Conservation (phyloP, 1,284 basidiomycete genomes). For the Cryptococcus floricola region DNA sequence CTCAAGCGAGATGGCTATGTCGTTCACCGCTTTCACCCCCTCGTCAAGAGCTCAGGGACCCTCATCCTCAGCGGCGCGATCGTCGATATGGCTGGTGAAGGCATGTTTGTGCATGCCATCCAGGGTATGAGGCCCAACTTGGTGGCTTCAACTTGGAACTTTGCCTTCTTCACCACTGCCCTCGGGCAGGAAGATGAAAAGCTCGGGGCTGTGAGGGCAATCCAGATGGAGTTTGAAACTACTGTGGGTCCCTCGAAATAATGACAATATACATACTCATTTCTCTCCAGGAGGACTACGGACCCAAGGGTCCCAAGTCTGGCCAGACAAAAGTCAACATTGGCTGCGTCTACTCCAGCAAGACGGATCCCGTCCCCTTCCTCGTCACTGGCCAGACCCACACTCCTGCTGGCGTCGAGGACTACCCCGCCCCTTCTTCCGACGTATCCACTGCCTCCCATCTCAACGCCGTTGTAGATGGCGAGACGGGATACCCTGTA, state of each 20-base stretch:
- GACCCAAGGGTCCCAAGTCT: constrained; percentile 67
- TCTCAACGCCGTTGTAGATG: constrained; percentile 57
- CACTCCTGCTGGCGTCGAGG: constrained; percentile 60
- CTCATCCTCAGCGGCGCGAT: constrained; percentile 70
- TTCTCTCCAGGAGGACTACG: constrained; percentile 57
- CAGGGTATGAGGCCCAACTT: constrained; percentile 98
- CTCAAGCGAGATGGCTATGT: constrained; percentile 76
- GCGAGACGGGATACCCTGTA: constrained; percentile 75
- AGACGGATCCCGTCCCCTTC: constrained; percentile 16
- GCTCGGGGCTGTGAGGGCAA: constrained; percentile 69
- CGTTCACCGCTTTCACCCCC: constrained; percentile 89
- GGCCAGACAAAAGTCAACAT: constrained; percentile 79
- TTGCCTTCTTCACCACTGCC: constrained; percentile 70
- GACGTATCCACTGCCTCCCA: constrained; percentile 71
- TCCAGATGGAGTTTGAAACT: constrained; percentile 97
- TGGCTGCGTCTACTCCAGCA: constrained; percentile 54
- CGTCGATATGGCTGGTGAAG: constrained; percentile 66
- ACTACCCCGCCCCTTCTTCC: constrained; percentile 49
- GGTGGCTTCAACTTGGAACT: constrained; percentile 91
- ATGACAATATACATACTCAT: neutral
- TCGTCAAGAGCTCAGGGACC: constrained; percentile 63
- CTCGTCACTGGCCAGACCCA: constrained; percentile 59
- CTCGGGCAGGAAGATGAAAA: constrained; percentile 57
- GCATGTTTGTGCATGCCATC: constrained; percentile 93
- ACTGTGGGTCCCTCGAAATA: constrained; percentile 46